A percentile compares a stretch with the other conserved stretches of the same genome.
These are phyloP conservation scores for Annona squamosa DNA, from an alignment of 164 flowering plant species.

Conservation along the genomic window DNA sequence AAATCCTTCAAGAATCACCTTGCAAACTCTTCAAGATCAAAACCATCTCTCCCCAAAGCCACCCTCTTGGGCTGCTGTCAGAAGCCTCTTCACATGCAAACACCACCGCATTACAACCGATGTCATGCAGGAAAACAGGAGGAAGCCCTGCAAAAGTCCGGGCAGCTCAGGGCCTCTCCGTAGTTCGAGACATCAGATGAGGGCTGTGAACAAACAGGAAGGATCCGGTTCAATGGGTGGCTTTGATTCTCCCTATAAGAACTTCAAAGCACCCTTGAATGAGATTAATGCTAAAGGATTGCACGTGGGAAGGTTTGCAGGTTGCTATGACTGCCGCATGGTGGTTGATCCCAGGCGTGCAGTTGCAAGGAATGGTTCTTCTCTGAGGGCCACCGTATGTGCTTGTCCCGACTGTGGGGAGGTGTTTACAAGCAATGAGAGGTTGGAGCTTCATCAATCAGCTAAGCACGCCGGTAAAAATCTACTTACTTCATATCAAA, in stretches of 20 bases:
- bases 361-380: conserved; percentile 45
- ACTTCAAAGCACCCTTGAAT: conserved; percentile 36
- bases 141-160: conserved; percentile 48
- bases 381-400: conserved; percentile 46
- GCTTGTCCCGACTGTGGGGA: conserved; percentile 81
- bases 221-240: conserved; percentile 24
- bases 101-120: conserved; percentile 26
- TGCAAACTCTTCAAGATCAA: conserved; percentile 23
- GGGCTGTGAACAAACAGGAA: conserved; percentile 70
- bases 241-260: conserved; percentile 30
- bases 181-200: conserved; percentile 43
- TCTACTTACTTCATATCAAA: neutral
- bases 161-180: conserved; percentile 78
- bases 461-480: conserved; percentile 79
- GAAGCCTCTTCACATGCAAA: conserved; percentile 56
- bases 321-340: conserved; percentile 88
- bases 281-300: conserved; percentile 52
- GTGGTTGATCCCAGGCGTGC: conserved; percentile 80
- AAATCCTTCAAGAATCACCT: conserved; percentile 28
- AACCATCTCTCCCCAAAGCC: conserved; percentile 20
- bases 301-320: conserved; percentile 67
- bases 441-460: conserved; percentile 77
- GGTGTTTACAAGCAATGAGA: conserved; percentile 67
- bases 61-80: conserved; percentile 64
- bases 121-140: conserved; percentile 22